Evolutionary conservation across 768 basidiomycete species (phyloP).

Genomic region (Mycena galericulata): DNA sequence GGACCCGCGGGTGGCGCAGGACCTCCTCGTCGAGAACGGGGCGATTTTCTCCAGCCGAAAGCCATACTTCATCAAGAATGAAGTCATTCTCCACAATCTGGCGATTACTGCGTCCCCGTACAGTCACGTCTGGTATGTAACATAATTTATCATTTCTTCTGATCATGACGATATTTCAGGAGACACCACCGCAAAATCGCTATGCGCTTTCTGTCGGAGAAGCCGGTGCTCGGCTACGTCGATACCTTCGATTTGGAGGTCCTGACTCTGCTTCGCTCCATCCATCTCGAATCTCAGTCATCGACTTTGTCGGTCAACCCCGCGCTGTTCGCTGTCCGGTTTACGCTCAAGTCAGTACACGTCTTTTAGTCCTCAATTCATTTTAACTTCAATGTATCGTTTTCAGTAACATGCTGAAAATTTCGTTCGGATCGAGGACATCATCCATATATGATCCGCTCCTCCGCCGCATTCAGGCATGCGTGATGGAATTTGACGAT

Average conservation of each 20-base stretch:
- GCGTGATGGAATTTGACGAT: conserved; percentile 43
- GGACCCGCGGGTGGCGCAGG: no score
- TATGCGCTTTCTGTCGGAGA: conserved; percentile 17
- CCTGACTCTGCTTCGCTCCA: conserved; percentile 49
- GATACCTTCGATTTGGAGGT: conserved; percentile 54
- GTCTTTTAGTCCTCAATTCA: neutral
- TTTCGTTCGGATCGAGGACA: conserved; percentile 40
- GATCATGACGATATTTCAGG: neutral
- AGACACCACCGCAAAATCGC: neutral
- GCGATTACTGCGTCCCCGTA: neutral
- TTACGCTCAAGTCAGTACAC: conserved; percentile 36
- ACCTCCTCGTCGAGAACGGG: neutral
- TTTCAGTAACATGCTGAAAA: conserved; percentile 40
- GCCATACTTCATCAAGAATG: neutral
- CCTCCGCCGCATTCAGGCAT: conserved; percentile 32
- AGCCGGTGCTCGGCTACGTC: conserved; percentile 51
- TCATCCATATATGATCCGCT: conserved; percentile 28
- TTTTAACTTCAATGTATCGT: neutral
- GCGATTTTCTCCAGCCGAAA: neutral
- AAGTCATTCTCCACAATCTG: neutral
- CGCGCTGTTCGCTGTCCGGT: conserved; percentile 43
- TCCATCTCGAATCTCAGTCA: conserved; percentile 48
- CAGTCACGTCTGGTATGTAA: neutral
- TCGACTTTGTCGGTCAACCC: conserved; percentile 53
- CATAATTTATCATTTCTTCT: neutral